phyloP scores from a whole-genome alignment of 441 rosid genomes.

The Jatropha multifida region DNA sequence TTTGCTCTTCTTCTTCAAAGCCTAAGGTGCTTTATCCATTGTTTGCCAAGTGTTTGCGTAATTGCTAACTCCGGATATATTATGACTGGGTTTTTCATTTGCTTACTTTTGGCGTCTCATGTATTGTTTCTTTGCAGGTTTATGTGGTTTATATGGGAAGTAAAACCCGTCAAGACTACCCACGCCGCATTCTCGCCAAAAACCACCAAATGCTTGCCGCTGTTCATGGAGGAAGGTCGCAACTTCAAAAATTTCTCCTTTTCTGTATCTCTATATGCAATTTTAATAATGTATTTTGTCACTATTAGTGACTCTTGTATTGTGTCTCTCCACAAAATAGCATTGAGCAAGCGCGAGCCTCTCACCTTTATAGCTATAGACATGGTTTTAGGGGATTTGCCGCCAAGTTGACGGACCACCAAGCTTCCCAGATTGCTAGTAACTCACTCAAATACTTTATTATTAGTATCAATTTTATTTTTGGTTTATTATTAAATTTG shows the following conservation, averaged over 20 bases:
- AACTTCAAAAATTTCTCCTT: neutral
- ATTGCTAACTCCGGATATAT: neutral
- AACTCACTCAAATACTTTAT: neutral
- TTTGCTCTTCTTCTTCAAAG: constrained; percentile 6
- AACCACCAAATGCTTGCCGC: constrained; percentile 47
- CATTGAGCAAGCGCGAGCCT: constrained; percentile 39
- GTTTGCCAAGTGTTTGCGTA: neutral
- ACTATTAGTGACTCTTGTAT: neutral
- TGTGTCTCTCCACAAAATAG: constrained; percentile 25
- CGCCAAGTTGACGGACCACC: constrained; percentile 45
- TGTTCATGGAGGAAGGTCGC: constrained; percentile 53
- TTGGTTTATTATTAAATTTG: neutral
- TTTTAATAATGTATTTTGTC: neutral
- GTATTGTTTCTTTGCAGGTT: constrained; percentile 29
- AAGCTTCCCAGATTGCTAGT: constrained; percentile 53
- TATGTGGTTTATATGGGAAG: constrained; percentile 58
- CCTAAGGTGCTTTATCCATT: constrained; percentile 11
- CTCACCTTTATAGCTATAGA: constrained; percentile 49
- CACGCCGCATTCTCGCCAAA: constrained; percentile 30
- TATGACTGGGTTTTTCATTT: too few relatives aligned
- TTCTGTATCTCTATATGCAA: neutral
- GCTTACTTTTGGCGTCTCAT: neutral
- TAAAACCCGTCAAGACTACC: constrained; percentile 27
- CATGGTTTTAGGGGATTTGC: constrained; percentile 63
- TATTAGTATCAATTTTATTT: neutral